Evolutionary conservation across 2,329 filamentous ascomycete genomes (phyloP), one percentile per base, ranked within the genome.

Genomic region (Cladosporium velox): DNA sequence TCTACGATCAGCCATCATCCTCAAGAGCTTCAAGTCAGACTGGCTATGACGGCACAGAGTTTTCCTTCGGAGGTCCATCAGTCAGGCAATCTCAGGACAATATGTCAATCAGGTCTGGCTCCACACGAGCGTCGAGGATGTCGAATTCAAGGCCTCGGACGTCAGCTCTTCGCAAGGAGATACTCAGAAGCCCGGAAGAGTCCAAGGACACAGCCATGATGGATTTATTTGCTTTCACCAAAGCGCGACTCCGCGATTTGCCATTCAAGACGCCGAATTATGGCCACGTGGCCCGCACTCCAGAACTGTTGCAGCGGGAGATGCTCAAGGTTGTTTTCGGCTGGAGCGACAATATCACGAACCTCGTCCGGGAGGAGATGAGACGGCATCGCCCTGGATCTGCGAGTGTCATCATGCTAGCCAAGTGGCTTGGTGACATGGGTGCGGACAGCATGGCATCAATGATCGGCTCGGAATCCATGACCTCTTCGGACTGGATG

Each of bases 401-500:
- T 5, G 86, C 91, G 1, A 90, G 88, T 68, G 88, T 91, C 14
- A 91, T 98, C 61, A 84, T 98, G 47, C 85, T 99, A 4, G 86
- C 92, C 1, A 96, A 96, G 78, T 99, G 95, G 95, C 86, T 99
- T 0, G 93, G 93, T 15, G 91, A 97, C 68, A 87, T 92, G 44
- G 89, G 92, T 67, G 86, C 90, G 5, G 38, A 41, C 18, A 41
- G 38, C 18, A 41, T 41, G 38, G 18, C 38, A 14, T 41, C 35
- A 14, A 18, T 41, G 38, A 80, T 88, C 44, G 82, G 88, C 52
- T 90, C 92, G 0, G 88, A 94, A 70, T 90, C 91, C n/a, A 93
- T 95, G 86, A 94, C 92, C 11, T 92, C 91, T 2, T 91, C 92
- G 0, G 95, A 98, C 78, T 99, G 95, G 95, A 97, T 99, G 92